Percentiles rank a stretch among this genome's conserved stretches.
Conservation (phyloP, 768 basidiomycete genomes). For the Podaxis carcinomalis region DNA sequence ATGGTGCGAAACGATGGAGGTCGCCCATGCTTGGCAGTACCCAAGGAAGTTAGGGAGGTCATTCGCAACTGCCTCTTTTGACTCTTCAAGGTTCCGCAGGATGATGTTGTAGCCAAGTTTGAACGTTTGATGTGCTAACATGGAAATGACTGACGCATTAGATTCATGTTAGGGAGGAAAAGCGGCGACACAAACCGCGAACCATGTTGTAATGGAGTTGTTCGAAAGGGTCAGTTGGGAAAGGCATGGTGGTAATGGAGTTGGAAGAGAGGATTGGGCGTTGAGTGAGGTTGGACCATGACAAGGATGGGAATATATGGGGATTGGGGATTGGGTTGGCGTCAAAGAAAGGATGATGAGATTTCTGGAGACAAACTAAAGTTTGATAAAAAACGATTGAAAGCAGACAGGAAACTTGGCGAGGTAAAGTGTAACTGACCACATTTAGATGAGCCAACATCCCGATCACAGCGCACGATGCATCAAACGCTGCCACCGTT, state of each 20-base stretch:
- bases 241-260: neutral
- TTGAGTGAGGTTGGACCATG: neutral
- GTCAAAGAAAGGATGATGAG: neutral
- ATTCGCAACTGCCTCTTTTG: neutral
- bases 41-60: slow-evolving; percentile 3
- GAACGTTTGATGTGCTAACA: neutral
- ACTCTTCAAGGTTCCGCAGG: neutral
- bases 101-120: slow-evolving; percentile 4
- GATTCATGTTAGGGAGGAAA: neutral
- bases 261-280: neutral
- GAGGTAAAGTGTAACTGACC: too few relatives aligned
- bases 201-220: slow-evolving; percentile 7
- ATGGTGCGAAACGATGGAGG: neutral
- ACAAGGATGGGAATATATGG: neutral
- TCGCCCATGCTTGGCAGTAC: slow-evolving; percentile 3
- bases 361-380: too few relatives aligned
- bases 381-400: too few relatives aligned
- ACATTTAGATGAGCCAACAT: too few relatives aligned
- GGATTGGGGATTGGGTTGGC: neutral
- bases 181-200: neutral
- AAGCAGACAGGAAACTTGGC: too few relatives aligned
- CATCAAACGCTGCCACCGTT: too few relatives aligned
- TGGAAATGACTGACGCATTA: too few relatives aligned
- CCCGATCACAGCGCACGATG: too few relatives aligned
- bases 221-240: slow-evolving; percentile 1